Percentiles rank a stretch among this genome's conserved stretches.
These are phyloP conservation scores for Graphilbum sp. DNA, from an alignment of 2,329 filamentous ascomycete species.

Conservation along the genomic window DNA sequence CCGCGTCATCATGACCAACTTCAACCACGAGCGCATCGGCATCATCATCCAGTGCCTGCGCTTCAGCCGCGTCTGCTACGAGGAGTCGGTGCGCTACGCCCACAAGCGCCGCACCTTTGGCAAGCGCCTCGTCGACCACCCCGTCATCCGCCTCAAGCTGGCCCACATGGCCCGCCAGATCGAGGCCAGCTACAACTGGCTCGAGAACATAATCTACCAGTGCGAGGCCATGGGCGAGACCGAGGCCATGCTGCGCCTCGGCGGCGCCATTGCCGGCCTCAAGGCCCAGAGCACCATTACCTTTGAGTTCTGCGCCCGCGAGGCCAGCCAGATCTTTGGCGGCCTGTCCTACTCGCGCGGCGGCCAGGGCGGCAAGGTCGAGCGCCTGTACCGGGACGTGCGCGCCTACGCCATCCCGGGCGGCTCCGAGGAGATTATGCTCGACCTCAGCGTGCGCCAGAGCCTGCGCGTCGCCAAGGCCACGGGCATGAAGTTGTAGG, in stretches of 20 bases:
- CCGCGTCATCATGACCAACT: constrained; percentile 87
- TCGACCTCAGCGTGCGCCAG: constrained; percentile 84
- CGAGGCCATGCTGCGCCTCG: constrained; percentile 90
- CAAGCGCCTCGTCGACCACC: constrained; percentile 91
- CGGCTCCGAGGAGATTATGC: constrained; percentile 95
- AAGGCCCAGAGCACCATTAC: constrained; percentile 91
- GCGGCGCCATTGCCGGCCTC: constrained; percentile 80
- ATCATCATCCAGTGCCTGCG: constrained; percentile 96
- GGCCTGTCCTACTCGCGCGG: constrained; percentile 83
- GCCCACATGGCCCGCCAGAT: constrained; percentile 98
- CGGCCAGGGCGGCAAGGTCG: constrained; percentile 88
- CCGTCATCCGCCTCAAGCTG: constrained; percentile 93
- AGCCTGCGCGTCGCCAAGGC: constrained; percentile 67
- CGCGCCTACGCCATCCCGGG: constrained; percentile 93
- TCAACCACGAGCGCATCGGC: constrained; percentile 97
- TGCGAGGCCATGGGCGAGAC: constrained; percentile 85
- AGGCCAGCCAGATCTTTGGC: constrained; percentile 95
- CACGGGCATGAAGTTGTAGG: constrained; percentile 86
- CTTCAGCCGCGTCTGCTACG: constrained; percentile 92
- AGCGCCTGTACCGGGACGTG: constrained; percentile 88
- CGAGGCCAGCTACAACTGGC: constrained; percentile 92
- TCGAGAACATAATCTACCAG: constrained; percentile 90
- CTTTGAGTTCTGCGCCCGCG: constrained; percentile 94
- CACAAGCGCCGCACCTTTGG: constrained; percentile 95
- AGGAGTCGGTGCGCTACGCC: constrained; percentile 91